phyloP scores from a whole-genome alignment of 352 stramenopile species.

The Phytophthora hibernalis region DNA sequence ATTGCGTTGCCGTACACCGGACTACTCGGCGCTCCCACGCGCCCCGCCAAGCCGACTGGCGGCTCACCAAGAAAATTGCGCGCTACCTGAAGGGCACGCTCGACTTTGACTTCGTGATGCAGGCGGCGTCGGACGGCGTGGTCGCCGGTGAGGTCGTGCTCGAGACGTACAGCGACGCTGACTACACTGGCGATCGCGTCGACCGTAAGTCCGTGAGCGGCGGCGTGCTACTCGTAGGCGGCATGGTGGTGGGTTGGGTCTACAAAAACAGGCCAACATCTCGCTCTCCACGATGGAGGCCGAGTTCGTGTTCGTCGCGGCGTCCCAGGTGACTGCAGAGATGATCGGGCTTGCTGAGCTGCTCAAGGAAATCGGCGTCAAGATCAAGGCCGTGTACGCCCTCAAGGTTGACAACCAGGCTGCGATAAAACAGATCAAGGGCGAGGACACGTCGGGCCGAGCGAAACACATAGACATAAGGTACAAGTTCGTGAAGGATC shows the following conservation, averaged over 20 bases:
- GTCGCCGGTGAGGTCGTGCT: no score
- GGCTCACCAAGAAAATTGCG: constrained; percentile 22
- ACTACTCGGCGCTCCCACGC: constrained; percentile 17
- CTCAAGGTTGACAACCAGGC: constrained; percentile 20
- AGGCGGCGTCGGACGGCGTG: neutral
- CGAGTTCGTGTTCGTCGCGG: constrained; percentile 9
- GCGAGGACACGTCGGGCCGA: neutral
- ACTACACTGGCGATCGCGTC: constrained; percentile 28
- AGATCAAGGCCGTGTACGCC: constrained; percentile 22
- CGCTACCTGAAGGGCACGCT: constrained; percentile 21
- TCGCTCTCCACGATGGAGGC: constrained; percentile 25
- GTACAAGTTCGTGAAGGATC: constrained; percentile 17
- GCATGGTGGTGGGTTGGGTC: constrained; percentile 11
- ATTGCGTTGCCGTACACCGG: constrained; percentile 36
- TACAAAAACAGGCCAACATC: constrained; percentile 20
- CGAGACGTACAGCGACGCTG: constrained; percentile 25
- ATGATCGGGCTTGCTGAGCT: neutral
- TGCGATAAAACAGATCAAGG: neutral
- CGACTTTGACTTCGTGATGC: constrained; percentile 20
- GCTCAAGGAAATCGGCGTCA: constrained; percentile 8
- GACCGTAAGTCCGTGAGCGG: constrained; percentile 35
- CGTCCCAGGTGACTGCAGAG: neutral
- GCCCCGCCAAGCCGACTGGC: constrained; percentile 17
- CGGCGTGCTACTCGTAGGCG: constrained; percentile 15
- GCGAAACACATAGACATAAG: neutral